These are phyloP conservation scores for Rhizophora mangle DNA, from an alignment of 345 rosid genomes.

Conservation along the genomic window DNA sequence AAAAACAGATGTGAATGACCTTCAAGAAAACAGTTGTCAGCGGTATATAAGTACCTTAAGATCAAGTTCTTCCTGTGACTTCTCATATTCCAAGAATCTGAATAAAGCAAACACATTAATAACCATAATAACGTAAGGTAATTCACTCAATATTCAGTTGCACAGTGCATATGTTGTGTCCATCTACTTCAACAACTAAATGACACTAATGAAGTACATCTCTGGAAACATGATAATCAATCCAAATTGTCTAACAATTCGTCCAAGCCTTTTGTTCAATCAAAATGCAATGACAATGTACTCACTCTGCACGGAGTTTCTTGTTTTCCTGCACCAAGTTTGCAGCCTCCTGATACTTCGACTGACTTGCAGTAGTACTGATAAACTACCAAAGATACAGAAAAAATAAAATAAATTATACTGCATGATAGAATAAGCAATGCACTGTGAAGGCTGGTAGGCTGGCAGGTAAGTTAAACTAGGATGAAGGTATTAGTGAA, in stretches of 20 bases:
- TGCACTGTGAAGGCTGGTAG: neutral
- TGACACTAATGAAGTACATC: neutral
- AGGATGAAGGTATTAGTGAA: neutral
- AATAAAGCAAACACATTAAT: neutral
- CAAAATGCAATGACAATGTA: neutral
- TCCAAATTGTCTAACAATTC: neutral
- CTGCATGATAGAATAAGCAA: neutral
- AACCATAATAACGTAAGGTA: neutral
- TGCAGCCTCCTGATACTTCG: slow-evolving; percentile 33
- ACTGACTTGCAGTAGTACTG: slow-evolving; percentile 22
- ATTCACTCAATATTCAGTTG: neutral
- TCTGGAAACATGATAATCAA: neutral
- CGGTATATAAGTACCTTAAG: slow-evolving; percentile 47
- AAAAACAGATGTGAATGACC: neutral
- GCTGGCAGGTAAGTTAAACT: neutral
- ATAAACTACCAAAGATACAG: slow-evolving; percentile 23
- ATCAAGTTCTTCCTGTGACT: slow-evolving; percentile 49
- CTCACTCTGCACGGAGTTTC: slow-evolving; percentile 65
- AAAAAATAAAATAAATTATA: neutral
- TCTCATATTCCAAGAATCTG: slow-evolving; percentile 71
- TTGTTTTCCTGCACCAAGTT: slow-evolving; percentile 59
- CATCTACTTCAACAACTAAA: neutral
- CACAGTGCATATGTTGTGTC: too few relatives aligned
- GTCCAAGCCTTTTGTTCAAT: neutral
- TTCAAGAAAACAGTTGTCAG: neutral